Evolutionary conservation across 345 rosid genomes (phyloP), one percentile per base, ranked within the genome.

Genomic region (Bruguiera gymnorhiza): DNA sequence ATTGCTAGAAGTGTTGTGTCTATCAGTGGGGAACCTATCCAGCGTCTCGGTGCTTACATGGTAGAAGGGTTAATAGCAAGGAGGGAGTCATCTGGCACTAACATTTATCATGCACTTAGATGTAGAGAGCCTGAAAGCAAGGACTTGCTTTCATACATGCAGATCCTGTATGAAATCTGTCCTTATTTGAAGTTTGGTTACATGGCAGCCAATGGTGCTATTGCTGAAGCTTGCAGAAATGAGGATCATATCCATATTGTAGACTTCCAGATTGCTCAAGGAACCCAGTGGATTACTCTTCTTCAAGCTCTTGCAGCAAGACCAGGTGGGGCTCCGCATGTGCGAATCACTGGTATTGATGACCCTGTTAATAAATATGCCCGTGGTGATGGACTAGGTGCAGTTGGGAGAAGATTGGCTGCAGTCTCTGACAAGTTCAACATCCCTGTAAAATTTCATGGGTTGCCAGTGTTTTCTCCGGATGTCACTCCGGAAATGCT

Each of bases 161-260:
- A 78, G 39, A 60, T 84, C 71, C 70, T 87, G 43, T 89, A 83
- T 68, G 90, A 89, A 76, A 86, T 89, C 68, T 87, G 96, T 77
- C 92, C 96, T 6, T 87, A 87, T 74, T 63, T 89, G 76, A 87
- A 89, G 82, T 87, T 89, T 59, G 88, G 96, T 31, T 86, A 84
- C 87, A 83, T 89, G 92, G 96, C 90, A 48, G 96, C 90, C 58
- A 89, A 89, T 6, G 92, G 89, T 13, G 90, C 96, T 48, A 89
- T 87, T 63, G 91, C 91, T n/a, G 92, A 87, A 62, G 90, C 92
- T 24, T 89, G 91, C 84, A 83, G 79, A 76, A 74, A 78, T 15
- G 88, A 84, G 63, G 81, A 83, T 52, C 77, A 59, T 36, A 86
- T 89, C 56, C 96, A 89, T 72, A 85, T 89, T 54, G 54, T 89